A percentile compares a stretch with the other conserved stretches of the same genome.
phyloP scores from a whole-genome alignment of 768 basidiomycete species.

The Termitomyces eurrhizus region DNA sequence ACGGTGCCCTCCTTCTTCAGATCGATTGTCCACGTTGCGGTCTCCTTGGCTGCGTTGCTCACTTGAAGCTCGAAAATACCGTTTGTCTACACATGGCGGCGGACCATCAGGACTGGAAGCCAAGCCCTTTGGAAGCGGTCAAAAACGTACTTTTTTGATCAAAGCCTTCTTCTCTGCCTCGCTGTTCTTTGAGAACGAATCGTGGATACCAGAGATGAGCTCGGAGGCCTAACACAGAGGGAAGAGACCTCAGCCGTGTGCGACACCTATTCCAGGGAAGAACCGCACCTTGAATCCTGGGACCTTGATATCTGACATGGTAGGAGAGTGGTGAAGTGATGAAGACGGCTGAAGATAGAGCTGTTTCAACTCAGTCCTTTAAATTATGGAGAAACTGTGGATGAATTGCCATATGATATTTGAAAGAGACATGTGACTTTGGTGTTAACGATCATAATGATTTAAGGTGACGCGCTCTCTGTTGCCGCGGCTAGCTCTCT shows the following conservation, averaged over 20 bases:
- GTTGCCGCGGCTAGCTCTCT: neutral
- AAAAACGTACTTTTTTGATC: conserved; percentile 62
- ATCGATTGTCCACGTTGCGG: conserved; percentile 88
- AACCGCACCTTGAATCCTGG: conserved; percentile 67
- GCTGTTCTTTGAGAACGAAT: conserved; percentile 48
- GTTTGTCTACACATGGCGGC: conserved; percentile 57
- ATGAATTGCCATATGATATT: conserved; percentile 12
- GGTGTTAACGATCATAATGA: neutral
- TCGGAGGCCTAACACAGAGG: conserved; percentile 54
- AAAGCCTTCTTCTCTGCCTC: conserved; percentile 62
- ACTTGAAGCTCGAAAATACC: conserved; percentile 86
- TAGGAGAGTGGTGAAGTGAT: conserved; percentile 7
- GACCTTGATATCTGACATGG: conserved; percentile 68
- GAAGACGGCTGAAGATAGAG: neutral
- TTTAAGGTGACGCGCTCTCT: neutral
- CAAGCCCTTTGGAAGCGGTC: neutral
- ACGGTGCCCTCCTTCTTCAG: conserved; percentile 80
- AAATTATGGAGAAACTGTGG: conserved; percentile 9
- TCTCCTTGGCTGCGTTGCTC: conserved; percentile 67
- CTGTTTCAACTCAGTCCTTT: conserved; percentile 6
- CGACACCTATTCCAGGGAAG: neutral
- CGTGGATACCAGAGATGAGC: conserved; percentile 49
- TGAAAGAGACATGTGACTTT: conserved; percentile 12
- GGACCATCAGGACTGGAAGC: neutral
- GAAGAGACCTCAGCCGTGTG: neutral